Percentiles rank a stretch among this genome's conserved stretches.
Conservation (phyloP, 345 rosid genomes). For the Cochlearia excelsa region DNA sequence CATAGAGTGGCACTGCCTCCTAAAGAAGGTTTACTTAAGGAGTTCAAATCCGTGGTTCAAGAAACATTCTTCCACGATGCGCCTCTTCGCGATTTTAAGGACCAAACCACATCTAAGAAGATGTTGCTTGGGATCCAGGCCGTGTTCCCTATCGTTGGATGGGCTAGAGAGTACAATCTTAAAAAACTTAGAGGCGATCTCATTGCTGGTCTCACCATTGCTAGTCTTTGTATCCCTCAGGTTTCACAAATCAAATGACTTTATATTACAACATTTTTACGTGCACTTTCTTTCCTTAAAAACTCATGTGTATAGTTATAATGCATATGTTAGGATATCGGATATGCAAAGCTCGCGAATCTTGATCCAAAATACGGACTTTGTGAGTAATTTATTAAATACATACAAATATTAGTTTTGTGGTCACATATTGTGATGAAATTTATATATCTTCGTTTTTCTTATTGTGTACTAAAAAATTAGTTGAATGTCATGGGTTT, state of each 20-base stretch:
- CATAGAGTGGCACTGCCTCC: conserved; percentile 78
- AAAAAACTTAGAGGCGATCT: conserved; percentile 69
- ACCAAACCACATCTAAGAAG: conserved; percentile 53
- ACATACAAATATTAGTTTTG: too few relatives aligned
- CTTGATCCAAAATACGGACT: conserved; percentile 76
- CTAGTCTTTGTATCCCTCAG: conserved; percentile 98
- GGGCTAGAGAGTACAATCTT: conserved; percentile 64
- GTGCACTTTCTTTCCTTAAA: not conserved
- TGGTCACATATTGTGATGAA: too few relatives aligned
- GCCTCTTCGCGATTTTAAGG: conserved; percentile 78
- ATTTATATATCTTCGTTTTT: too few relatives aligned
- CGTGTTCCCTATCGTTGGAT: conserved; percentile 72
- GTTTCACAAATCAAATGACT: conserved; percentile 31
- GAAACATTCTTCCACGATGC: conserved; percentile 90
- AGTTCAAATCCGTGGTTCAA: conserved; percentile 48
- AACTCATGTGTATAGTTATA: conserved; percentile 12
- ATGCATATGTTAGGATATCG: conserved; percentile 64
- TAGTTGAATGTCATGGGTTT: conserved; percentile 2
- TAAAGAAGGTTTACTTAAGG: conserved; percentile 57
- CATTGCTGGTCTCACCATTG: conserved; percentile 86
- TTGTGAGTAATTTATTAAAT: conserved; percentile 44
- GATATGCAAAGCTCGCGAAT: conserved; percentile 83
- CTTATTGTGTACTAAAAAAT: not conserved
- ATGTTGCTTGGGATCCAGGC: conserved; percentile 64
- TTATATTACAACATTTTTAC: not conserved